Evolutionary conservation across 139 green algal species (phyloP).

Genomic region (Coelastrella sp.): DNA sequence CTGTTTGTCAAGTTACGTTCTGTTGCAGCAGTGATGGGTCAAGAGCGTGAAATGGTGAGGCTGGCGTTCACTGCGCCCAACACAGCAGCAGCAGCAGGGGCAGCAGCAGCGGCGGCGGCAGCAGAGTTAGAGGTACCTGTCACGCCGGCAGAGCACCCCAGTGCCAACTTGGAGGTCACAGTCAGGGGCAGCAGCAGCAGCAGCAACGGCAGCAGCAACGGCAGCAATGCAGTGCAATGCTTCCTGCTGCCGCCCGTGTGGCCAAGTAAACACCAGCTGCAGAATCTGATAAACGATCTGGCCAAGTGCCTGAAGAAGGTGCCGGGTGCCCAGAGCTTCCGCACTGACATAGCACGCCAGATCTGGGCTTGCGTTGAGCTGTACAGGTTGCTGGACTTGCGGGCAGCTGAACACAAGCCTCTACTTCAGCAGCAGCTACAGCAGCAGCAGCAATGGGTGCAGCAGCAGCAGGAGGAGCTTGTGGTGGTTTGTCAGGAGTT

Average conservation of each 20-base stretch:
- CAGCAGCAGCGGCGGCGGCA: background rate
- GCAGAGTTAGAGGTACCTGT: background rate
- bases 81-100: background rate
- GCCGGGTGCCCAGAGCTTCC: background rate
- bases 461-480: background rate
- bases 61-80: background rate
- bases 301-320: too few relatives aligned
- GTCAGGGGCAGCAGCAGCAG: constrained; percentile 23
- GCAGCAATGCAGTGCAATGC: background rate
- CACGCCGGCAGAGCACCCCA: background rate
- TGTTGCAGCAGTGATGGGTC: background rate
- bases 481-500: background rate
- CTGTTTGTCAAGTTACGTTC: background rate
- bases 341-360: background rate
- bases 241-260: background rate
- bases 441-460: background rate
- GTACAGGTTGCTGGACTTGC: background rate
- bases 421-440: background rate
- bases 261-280: background rate
- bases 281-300: background rate
- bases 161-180: background rate
- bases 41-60: background rate
- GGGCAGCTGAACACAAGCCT: background rate
- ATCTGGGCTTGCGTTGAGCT: background rate
- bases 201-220: constrained; percentile 22